These are phyloP conservation scores for Cystobasidium pallidum DNA, from an alignment of 1,284 basidiomycete genomes.

Conservation along the genomic window DNA sequence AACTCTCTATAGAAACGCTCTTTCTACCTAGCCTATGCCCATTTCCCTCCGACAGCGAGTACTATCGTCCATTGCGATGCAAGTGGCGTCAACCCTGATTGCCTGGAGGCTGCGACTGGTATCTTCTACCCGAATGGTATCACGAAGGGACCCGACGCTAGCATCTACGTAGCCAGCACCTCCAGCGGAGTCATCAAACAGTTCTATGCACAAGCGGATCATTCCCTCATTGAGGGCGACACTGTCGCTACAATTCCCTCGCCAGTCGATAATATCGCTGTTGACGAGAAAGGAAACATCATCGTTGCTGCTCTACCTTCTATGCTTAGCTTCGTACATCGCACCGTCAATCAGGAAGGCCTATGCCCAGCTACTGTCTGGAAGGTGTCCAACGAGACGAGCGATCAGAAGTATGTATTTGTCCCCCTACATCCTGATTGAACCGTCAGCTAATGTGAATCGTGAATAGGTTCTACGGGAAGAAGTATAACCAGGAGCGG, in stretches of 20 bases:
- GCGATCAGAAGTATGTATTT: constrained; percentile 33
- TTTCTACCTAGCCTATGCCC: constrained; percentile 5
- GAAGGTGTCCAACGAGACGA: constrained; percentile 46
- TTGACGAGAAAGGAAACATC: constrained; percentile 45
- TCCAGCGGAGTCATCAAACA: constrained; percentile 43
- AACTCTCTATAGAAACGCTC: constrained; percentile 3
- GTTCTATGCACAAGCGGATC: constrained; percentile 46
- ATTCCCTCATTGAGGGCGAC: constrained; percentile 45
- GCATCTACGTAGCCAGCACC: constrained; percentile 46
- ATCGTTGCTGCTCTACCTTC: constrained; percentile 45
- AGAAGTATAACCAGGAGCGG: constrained; percentile 42
- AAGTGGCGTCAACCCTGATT: not conserved
- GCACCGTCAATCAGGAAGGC: constrained; percentile 40
- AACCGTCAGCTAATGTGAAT: no score
- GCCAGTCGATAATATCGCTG: constrained; percentile 50
- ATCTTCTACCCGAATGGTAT: constrained; percentile 49
- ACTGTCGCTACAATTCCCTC: constrained; percentile 40
- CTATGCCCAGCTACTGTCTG: constrained; percentile 40
- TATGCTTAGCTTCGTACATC: constrained; percentile 34
- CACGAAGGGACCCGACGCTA: constrained; percentile 43
- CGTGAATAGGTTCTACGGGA: constrained; percentile 35
- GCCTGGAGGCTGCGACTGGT: constrained; percentile 47
- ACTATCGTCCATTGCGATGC: constrained; percentile 49
- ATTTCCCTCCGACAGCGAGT: constrained; percentile 24
- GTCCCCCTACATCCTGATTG: no score